These are phyloP conservation scores for Gastrolobium bilobum DNA, from an alignment of 306 rosid species.

Conservation along the genomic window DNA sequence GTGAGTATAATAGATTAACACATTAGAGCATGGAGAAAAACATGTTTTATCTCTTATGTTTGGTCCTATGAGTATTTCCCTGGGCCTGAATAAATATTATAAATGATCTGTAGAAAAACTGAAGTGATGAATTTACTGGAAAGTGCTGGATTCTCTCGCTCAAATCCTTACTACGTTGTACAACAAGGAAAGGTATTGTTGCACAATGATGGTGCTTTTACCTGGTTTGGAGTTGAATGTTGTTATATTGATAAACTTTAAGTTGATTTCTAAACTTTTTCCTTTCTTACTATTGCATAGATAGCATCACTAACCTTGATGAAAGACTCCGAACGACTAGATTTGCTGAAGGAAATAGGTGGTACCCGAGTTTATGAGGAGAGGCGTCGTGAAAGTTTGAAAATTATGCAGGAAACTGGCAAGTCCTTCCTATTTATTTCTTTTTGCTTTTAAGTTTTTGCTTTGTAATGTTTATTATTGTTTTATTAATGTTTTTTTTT, in stretches of 20 bases:
- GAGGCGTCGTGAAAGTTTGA: constrained; percentile 95
- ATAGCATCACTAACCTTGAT: constrained; percentile 92
- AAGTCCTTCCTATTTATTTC: constrained; percentile 46
- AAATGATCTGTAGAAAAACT: constrained; percentile 73
- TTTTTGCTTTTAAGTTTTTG: constrained; percentile 4
- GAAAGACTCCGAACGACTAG: constrained; percentile 96
- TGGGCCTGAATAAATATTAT: constrained; percentile 25
- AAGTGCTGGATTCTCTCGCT: constrained; percentile 99
- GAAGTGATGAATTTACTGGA: constrained; percentile 99
- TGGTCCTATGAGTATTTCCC: constrained; percentile 27
- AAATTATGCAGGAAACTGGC: constrained; percentile 98
- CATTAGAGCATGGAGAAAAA: background rate
- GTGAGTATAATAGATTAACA: constrained; percentile 62
- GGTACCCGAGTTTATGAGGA: constrained; percentile 99
- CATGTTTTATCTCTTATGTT: constrained; percentile 26
- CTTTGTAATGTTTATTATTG: constrained; percentile 26
- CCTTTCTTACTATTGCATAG: constrained; percentile 55
- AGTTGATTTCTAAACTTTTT: constrained; percentile 22
- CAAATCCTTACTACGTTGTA: constrained; percentile 99
- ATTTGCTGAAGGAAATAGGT: constrained; percentile 96
- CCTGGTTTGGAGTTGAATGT: constrained; percentile 40
- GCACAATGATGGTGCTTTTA: constrained; percentile 29
- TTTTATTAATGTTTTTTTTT: constrained; percentile 25
- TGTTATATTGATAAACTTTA: constrained; percentile 34
- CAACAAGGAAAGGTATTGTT: constrained; percentile 95